A percentile compares a stretch with the other conserved stretches of the same genome.
phyloP scores from a whole-genome alignment of 2,329 filamentous ascomycete species.

The Exophiala dermatitidis region DNA sequence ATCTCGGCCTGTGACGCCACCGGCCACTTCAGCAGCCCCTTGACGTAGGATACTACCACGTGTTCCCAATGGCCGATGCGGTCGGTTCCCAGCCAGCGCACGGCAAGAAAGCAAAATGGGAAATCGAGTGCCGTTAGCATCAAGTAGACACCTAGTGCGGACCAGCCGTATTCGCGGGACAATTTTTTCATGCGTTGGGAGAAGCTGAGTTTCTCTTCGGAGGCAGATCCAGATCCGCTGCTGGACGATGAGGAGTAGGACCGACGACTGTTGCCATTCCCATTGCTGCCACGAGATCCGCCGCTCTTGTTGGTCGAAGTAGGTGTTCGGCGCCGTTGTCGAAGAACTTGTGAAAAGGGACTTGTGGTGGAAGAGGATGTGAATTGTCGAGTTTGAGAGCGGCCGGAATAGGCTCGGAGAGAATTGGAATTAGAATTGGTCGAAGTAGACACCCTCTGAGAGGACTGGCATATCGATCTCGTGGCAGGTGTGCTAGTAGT shows the following conservation, averaged over 20 bases:
- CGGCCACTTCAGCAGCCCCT: slow-evolving; percentile 29
- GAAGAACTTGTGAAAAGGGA: no score
- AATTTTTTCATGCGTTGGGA: slow-evolving; percentile 72
- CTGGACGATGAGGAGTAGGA: slow-evolving; percentile 11
- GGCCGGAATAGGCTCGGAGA: no score
- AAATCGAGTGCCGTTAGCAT: slow-evolving; percentile 79
- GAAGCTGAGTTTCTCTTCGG: slow-evolving; percentile 44
- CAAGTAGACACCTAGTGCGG: slow-evolving; percentile 85
- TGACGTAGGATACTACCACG: slow-evolving; percentile 36
- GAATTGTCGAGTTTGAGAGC: no score
- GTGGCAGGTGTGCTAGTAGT: no score
- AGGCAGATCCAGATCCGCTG: slow-evolving; percentile 18
- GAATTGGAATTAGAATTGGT: no score
- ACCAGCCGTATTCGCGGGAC: slow-evolving; percentile 88
- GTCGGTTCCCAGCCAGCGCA: slow-evolving; percentile 75
- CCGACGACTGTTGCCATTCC: slow-evolving; percentile 15
- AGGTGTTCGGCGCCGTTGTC: no score
- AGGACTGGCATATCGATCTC: no score
- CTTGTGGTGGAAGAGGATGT: no score
- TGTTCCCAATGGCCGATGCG: slow-evolving; percentile 59
- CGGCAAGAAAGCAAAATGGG: slow-evolving; percentile 87
- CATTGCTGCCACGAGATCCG: no score
- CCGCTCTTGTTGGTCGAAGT: no score
- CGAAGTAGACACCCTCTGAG: no score
- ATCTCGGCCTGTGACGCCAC: slow-evolving; percentile 3